A percentile compares a stretch with the other conserved stretches of the same genome.
phyloP scores from a whole-genome alignment of 1,284 basidiomycete genomes.

The Boletellus deceptivus region DNA sequence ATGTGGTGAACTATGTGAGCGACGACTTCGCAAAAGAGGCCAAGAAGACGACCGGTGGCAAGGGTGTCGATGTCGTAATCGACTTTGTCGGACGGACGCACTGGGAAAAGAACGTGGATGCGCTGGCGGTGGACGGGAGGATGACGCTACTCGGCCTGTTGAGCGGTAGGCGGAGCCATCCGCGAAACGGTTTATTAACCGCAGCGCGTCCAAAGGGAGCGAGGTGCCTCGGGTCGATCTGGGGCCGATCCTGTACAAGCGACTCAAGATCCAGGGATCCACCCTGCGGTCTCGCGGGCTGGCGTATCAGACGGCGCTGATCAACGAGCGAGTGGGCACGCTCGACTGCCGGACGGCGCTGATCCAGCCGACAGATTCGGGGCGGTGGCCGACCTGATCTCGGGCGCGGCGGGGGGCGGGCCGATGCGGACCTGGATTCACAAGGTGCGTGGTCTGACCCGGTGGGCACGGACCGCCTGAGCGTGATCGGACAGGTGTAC shows the following conservation, averaged over 20 bases:
- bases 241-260: conserved; percentile 75
- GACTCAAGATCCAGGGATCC: conserved; percentile 86
- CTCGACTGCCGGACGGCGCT: too few relatives aligned
- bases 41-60: conserved; percentile 59
- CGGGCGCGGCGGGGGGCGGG: conserved; percentile 53
- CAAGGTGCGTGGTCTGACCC: conserved; percentile 48
- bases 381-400: conserved; percentile 59
- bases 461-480: conserved; percentile 13
- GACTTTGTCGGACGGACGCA: conserved; percentile 88
- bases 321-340: conserved; percentile 50
- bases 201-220: conserved; percentile 48
- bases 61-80: conserved; percentile 80
- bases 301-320: conserved; percentile 79
- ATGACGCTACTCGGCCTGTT: conserved; percentile 71
- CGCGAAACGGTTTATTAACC: conserved; percentile 25
- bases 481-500: conserved; percentile 54
- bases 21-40: conserved; percentile 74
- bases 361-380: conserved; percentile 37
- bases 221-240: conserved; percentile 67
- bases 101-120: conserved; percentile 79
- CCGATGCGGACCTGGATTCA: conserved; percentile 75
- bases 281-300: conserved; percentile 80
- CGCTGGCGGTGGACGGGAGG: conserved; percentile 75
- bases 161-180: conserved; percentile 53
- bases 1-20: conserved; percentile 85